Evolutionary conservation across 73 alveolate genomes (phyloP), one percentile per base, ranked within the genome.

Genomic region (Effrenium voratum): DNA sequence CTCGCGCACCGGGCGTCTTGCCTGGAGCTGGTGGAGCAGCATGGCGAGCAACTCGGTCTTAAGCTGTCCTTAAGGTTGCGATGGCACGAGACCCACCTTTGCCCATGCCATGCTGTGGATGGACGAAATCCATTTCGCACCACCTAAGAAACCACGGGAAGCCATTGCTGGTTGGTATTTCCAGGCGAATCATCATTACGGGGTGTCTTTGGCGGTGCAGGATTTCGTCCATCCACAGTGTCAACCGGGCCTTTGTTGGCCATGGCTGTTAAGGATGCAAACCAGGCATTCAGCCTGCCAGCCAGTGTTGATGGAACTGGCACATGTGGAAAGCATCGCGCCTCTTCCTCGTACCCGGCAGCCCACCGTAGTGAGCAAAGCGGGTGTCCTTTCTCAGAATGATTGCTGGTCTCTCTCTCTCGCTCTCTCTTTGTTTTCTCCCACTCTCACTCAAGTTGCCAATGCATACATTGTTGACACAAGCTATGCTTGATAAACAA

Each of bases 281-380:
- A 82, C 92, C 92, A 82, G 30, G 75, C 72, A n/a, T 82, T 73
- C 46, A 82, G 43, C 92, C 92, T 82, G 75, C 5, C 49, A 8
- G 49, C 49, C 79, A 66, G 30, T 0, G 34, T 22, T 10, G 75
- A 60, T 22, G 36, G 75, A 12, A 24, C 38, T 22, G 36, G 75
- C 36, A 24, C 40, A 22, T 60, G 75, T 22, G 16, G 16, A 38
- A 38, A 5, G 16, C 75, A 60, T 5, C 5, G 30, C 75, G 80
- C 95, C 97, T 90, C n/a, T 75, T 68, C 32, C 46, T 46, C 43
- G 97, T 90, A 55, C 97, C 97, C 15, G 86, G 86, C 34, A 90
- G 66, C 34, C 97, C 97, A 2, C 97, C 97, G 24, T 68, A 87
- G 36, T 90, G 97, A 1, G 97, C 97, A 44, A 90, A 90, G 76